Base-by-base conservation (phyloP, 495 filamentous ascomycete genomes). In the Mycothermus thermophilus region DNA sequence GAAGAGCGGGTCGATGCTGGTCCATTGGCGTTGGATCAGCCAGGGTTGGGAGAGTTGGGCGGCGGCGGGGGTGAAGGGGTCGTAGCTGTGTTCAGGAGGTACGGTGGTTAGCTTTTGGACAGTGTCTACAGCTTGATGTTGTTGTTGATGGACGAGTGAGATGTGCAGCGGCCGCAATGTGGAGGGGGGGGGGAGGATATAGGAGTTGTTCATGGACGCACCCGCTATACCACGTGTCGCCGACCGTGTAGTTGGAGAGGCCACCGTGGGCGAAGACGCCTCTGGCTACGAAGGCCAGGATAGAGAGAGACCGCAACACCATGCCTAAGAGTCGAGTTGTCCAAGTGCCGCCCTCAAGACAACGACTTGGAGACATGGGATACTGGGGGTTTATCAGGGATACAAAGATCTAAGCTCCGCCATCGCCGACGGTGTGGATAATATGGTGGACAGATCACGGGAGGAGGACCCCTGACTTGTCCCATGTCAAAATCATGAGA, bases 191-290 rank as follows among this genome's bases (percentile, higher is more conserved):
- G 2, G 20, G 22, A 21, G n/a, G 16, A 12, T 5, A 20, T 20
- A 30, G 3, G 12, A 20, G 42, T 15, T 10, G 3, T 13, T 13
- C 30, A 8, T 31, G 21, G 49, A 44, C 49, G 30, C 39, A 64
- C 63, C 63, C 64, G 46, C 56, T 48, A 30, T 66, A 66, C 64
- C 64, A 66, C 5, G 55, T 59, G 4, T 62, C 57, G 28, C 58
- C 60, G 1, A 68, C 63, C 2, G 62, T 68, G 40, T 68, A 66
- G 47, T 68, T 66, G 12, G 54, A 42, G 4, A 66, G 50, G 1
- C 64, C 64, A 7, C 63, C 64, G 43, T 67, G 64, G 3, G 52
- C 60, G 20, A 43, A 40, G 29, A 38, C 56, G 19, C 34, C 43
- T 12, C 40, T 35, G 36, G 42, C 16, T 1, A 58, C 30, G 28